A percentile compares a stretch with the other conserved stretches of the same genome.
phyloP scores from a whole-genome alignment of 208 protist species.

The Crithidia sp. region DNA sequence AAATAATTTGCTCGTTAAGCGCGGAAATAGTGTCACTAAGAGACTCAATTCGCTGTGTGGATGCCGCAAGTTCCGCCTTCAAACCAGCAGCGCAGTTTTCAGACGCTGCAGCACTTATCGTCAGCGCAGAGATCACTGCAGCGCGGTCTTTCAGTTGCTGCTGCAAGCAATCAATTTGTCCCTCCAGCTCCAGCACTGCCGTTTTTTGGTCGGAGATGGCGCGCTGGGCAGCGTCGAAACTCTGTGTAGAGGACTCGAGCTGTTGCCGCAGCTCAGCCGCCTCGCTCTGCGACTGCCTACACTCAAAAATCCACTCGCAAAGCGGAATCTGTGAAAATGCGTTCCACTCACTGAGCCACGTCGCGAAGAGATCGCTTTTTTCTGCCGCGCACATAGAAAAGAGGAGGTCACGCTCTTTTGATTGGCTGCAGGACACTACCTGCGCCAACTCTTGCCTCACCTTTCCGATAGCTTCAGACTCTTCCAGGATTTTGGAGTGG shows the following conservation, averaged over 20 bases:
- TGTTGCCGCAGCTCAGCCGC: neutral
- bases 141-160: neutral
- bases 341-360: slow-evolving; percentile 9
- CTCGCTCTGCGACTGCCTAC: neutral
- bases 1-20: slow-evolving; percentile 11
- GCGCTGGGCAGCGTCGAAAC: neutral
- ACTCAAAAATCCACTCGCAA: neutral
- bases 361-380: slow-evolving; percentile 9
- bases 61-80: neutral
- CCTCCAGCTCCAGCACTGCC: neutral
- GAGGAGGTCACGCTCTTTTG: slow-evolving; percentile 7
- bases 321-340: neutral
- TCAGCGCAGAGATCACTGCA: neutral
- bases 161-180: neutral
- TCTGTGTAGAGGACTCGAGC: neutral
- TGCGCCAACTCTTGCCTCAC: slow-evolving; percentile 31
- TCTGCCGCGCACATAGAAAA: slow-evolving; percentile 9
- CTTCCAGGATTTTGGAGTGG: slow-evolving; percentile 60
- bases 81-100: neutral
- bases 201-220: neutral
- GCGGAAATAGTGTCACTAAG: neutral
- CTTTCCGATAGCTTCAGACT: slow-evolving; percentile 42
- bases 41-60: neutral
- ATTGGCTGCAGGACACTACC: slow-evolving; percentile 6
- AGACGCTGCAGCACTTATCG: no score